A percentile compares a stretch with the other conserved stretches of the same genome.
phyloP scores from a whole-genome alignment of 2,329 filamentous ascomycete genomes.

The Beauveria asiatica region DNA sequence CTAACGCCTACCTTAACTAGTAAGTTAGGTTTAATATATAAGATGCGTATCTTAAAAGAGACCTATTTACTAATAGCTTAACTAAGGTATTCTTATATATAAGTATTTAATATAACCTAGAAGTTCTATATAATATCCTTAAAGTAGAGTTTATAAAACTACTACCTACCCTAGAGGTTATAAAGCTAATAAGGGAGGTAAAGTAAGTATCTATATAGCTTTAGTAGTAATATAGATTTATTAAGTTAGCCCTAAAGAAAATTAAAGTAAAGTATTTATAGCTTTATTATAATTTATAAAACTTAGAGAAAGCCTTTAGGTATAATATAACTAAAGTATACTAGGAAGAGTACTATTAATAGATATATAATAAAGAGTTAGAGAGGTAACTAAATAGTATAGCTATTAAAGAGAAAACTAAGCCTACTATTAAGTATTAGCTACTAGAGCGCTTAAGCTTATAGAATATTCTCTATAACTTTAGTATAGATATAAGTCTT shows the following conservation, averaged over 20 bases:
- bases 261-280: neutral
- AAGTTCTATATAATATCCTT: conserved; percentile 6
- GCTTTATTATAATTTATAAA: neutral
- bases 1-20: too few relatives aligned
- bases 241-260: conserved; percentile 2
- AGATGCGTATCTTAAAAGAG: too few relatives aligned
- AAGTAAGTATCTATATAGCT: neutral
- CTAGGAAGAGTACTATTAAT: neutral
- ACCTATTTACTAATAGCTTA: neutral
- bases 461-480: conserved; percentile 1
- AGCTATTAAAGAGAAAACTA: neutral
- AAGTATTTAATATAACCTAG: conserved; percentile 8
- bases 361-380: conserved; percentile 9
- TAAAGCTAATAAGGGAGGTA: neutral
- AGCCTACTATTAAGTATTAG: neutral
- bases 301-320: conserved; percentile 8
- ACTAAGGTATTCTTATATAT: conserved; percentile 9
- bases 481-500: neutral
- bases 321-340: conserved; percentile 8
- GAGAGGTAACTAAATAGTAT: conserved; percentile 7
- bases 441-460: neutral
- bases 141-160: conserved; percentile 9
- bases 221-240: conserved; percentile 5
- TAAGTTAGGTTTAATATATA: too few relatives aligned
- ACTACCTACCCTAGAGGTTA: conserved; percentile 2